These are phyloP conservation scores for Rhizopogon salebrosus DNA, from an alignment of 768 basidiomycete genomes.

Conservation along the genomic window DNA sequence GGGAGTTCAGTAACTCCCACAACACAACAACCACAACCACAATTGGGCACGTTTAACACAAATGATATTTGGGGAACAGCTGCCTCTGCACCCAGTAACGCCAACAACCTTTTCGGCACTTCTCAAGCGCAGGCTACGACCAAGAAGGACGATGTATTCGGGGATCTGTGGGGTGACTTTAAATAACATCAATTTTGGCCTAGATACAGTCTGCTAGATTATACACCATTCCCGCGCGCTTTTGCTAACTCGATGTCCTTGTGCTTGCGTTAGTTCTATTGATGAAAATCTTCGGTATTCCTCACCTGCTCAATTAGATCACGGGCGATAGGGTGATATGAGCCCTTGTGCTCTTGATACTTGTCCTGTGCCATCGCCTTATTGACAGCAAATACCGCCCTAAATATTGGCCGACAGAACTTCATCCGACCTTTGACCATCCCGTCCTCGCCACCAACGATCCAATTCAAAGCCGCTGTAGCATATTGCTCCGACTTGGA, in stretches of 20 bases:
- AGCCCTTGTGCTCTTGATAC: constrained; percentile 42
- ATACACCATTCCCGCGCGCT: not conserved
- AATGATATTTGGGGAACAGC: constrained; percentile 57
- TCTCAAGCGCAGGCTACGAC: constrained; percentile 26
- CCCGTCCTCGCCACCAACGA: constrained; percentile 53
- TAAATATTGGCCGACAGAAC: constrained; percentile 70
- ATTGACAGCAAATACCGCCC: constrained; percentile 50
- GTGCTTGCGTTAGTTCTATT: not conserved
- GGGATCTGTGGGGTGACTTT: constrained; percentile 81
- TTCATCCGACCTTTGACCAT: constrained; percentile 80
- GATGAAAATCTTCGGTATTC: not conserved
- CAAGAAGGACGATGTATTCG: constrained; percentile 78
- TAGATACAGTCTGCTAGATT: constrained; percentile 5
- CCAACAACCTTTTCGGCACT: constrained; percentile 29
- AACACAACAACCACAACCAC: constrained; percentile 19
- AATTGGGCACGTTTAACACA: constrained; percentile 27
- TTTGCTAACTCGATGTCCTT: not conserved
- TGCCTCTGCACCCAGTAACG: constrained; percentile 15
- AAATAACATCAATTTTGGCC: constrained; percentile 38
- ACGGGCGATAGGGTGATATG: constrained; percentile 76
- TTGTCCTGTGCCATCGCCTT: constrained; percentile 42
- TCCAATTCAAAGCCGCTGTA: constrained; percentile 56
- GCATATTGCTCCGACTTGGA: constrained; percentile 48
- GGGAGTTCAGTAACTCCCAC: constrained; percentile 14
- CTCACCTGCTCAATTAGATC: constrained; percentile 72